These are phyloP conservation scores for Botryotinia narcissicola DNA, from an alignment of 2,329 filamentous ascomycete genomes.

Conservation along the genomic window DNA sequence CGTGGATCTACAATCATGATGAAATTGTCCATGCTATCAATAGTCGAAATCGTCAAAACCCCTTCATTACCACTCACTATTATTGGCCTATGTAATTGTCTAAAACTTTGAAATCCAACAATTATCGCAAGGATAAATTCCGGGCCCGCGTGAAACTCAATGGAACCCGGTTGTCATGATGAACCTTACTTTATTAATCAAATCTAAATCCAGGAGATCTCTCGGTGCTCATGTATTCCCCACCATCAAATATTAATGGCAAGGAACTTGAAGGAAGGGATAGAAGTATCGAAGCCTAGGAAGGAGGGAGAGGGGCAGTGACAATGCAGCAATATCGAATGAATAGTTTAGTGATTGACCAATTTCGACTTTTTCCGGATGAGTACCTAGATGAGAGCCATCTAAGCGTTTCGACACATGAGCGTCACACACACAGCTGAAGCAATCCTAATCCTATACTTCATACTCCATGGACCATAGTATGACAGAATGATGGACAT, in stretches of 20 bases:
- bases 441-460: background rate
- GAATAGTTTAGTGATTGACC: background rate
- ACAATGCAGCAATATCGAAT: background rate
- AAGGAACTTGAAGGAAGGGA: background rate
- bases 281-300: slow-evolving; percentile 1
- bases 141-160: slow-evolving; percentile 5
- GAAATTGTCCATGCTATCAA: slow-evolving; percentile 4
- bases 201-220: background rate
- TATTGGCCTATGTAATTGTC: background rate
- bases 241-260: background rate
- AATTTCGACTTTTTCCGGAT: background rate
- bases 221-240: background rate
- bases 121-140: slow-evolving; percentile 9
- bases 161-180: background rate
- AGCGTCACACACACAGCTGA: background rate
- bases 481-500: background rate
- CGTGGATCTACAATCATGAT: background rate
- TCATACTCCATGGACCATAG: background rate
- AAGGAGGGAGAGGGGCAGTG: background rate
- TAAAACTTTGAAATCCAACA: background rate
- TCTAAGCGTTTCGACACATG: background rate
- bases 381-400: background rate
- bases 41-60: background rate
- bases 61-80: background rate
- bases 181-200: slow-evolving; percentile 1